A percentile compares a stretch with the other conserved stretches of the same genome.
These are phyloP conservation scores for Daldinia concentrica DNA, from an alignment of 495 filamentous ascomycete genomes.

Conservation along the genomic window DNA sequence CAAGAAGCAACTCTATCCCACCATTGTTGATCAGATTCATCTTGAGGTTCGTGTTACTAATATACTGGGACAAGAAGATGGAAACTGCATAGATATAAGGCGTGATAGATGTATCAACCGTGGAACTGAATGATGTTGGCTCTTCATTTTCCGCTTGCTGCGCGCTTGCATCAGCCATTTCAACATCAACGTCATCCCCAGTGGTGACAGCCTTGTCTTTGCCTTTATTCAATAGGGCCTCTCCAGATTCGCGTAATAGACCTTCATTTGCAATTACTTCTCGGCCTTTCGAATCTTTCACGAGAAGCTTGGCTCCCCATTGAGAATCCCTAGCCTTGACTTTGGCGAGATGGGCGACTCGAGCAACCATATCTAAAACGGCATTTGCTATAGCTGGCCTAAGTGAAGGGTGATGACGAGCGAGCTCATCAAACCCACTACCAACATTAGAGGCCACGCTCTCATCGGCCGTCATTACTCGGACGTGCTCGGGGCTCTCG, in stretches of 20 bases:
- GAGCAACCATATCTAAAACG: constrained; percentile 82
- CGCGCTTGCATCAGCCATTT: constrained; percentile 63
- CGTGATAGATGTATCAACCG: constrained; percentile 49
- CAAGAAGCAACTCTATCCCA: constrained; percentile 84
- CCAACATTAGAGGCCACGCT: constrained; percentile 74
- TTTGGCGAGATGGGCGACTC: constrained; percentile 75
- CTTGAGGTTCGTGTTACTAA: constrained; percentile 79
- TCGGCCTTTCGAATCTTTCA: constrained; percentile 61
- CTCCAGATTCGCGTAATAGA: constrained; percentile 35
- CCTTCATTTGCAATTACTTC: constrained; percentile 60
- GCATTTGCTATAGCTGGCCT: constrained; percentile 80
- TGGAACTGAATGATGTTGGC: not conserved
- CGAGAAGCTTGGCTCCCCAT: constrained; percentile 82
- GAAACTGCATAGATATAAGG: constrained; percentile 79
- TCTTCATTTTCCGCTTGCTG: constrained; percentile 38
- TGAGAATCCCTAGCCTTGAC: constrained; percentile 71
- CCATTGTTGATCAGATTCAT: constrained; percentile 77
- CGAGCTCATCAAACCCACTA: constrained; percentile 89
- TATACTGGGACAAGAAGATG: constrained; percentile 79
- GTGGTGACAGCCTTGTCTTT: constrained; percentile 50
- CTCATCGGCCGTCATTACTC: constrained; percentile 76
- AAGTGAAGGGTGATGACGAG: constrained; percentile 88
- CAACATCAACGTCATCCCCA: constrained; percentile 59
- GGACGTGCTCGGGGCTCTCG: constrained; percentile 88
- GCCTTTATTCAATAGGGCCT: constrained; percentile 42